Base-by-base conservation (phyloP, 2,329 filamentous ascomycete genomes). In the Tolypocladium tundrense region DNA sequence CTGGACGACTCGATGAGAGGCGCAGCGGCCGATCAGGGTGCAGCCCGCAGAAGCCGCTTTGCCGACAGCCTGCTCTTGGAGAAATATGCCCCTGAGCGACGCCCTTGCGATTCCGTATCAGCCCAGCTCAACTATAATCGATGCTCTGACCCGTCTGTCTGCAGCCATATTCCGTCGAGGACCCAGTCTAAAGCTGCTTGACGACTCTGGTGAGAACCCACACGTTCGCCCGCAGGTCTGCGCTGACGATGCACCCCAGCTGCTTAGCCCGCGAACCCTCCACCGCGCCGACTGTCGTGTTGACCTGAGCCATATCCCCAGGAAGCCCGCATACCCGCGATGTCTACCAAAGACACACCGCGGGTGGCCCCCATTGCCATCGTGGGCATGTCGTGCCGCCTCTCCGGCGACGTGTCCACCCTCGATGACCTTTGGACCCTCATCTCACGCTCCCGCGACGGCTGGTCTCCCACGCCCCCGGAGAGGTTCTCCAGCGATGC, bases 381-480 rank as follows among this genome's bases (percentile, higher is more conserved):
- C 31, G 70, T 79, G 21, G 77, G 77, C 61, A 77, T 79, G 70
- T 71, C 75, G 4, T 78, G 76, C 61, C 75, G 76, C 31, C 68
- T 79, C 53, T 74, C 77, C 0, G 77, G 77, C 6, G 71, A 72
- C 48, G 73, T 76, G 21, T 68, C 71, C 9, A 75, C 67, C 10
- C 69, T 73, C 5, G 71, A 71, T 8, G 73, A 77, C 60, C 74
- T 79, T 57, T 79, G 76, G 76, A 72, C 75, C 24, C 68, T 79
- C 39, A 66, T 75, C 53, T 72, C 73, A 2, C 67, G 73, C 1
- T 72, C 69, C 14, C 70, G 75, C 21, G 72, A 70, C 13, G 76
- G 73, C 8, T 78, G 72, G 66, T 68, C 70, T 3, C 69, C 72
- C 11, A 70, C 78, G 1, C 77, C 77, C 33, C 67, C 76, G 61